Evolutionary conservation across 2,329 filamentous ascomycete genomes (phyloP), one percentile per base, ranked within the genome.

Genomic region (Rhinocladiella similis): DNA sequence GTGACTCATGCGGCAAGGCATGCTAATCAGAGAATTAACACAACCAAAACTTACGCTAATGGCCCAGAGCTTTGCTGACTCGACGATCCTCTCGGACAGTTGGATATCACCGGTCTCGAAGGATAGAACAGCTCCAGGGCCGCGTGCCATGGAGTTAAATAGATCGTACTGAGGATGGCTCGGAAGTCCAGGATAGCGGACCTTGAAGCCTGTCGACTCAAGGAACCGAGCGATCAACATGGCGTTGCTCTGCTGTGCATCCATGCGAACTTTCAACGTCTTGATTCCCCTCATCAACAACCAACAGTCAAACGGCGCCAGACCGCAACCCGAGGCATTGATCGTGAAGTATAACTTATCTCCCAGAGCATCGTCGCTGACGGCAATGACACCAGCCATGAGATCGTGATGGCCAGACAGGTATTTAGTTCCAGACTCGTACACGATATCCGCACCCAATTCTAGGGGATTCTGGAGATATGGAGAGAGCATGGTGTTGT

Each of bases 1-100:
- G 75, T 99, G 94, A 75, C 93, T 97, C 95, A 99, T 99, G 68
- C 93, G 91, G 77, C 94, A 99, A 7, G 94, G 93, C 93, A 99
- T 97, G 77, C 92, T 97, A 74, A 99, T 99, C 72, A 99, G 78
- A 71, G 90, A 96, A 78, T 99, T 99, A 64, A 99, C 94, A 72
- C 94, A 97, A 47, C 94, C 94, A 71, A 99, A 99, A 69, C 91
- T 96, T 57, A 99, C 94, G 64, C 90, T 95, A 66, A 99, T 99
- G 33, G 89, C 91, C 86, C 91, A 99, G 29, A 99, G 79, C 63
- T 89, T 85, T 2, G 94, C 90, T 27, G 89, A 90, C 76, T 97
- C 94, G 4, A 99, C 94, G 67, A 99, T 97, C 38, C 92, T 84
- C 77, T 97, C 91, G 3, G 90, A 95, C 29, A 97, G 75, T 6